These are phyloP conservation scores for Diaporthe ampelina DNA, from an alignment of 2,329 filamentous ascomycete genomes.

Conservation along the genomic window DNA sequence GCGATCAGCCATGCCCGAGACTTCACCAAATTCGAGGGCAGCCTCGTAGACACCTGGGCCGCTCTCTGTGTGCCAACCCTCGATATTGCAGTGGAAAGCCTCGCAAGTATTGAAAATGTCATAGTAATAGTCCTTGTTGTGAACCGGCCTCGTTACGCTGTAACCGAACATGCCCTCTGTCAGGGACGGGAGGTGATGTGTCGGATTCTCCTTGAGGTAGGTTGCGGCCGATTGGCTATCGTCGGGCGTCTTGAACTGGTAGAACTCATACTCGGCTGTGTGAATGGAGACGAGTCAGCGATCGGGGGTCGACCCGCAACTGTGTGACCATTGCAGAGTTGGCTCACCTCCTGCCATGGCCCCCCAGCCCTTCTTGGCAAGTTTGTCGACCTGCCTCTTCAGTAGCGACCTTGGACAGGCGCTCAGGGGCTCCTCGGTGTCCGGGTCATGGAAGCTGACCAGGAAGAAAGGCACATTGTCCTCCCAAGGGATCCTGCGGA, in stretches of 20 bases:
- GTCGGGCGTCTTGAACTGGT: conserved; percentile 82
- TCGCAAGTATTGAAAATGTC: conserved; percentile 85
- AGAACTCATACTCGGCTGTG: conserved; percentile 94
- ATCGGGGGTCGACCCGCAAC: too few species aligned
- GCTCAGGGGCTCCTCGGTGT: conserved; percentile 78
- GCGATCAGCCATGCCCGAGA: conserved; percentile 90
- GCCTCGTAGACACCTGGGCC: conserved; percentile 97
- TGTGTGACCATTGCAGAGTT: background rate
- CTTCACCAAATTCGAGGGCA: conserved; percentile 90
- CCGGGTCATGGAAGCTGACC: conserved; percentile 86
- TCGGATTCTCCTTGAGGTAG: conserved; percentile 81
- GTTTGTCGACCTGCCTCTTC: conserved; percentile 75
- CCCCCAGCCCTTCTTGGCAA: conserved; percentile 77
- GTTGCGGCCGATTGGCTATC: conserved; percentile 78
- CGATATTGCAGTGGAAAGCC: conserved; percentile 84
- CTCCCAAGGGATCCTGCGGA: conserved; percentile 92
- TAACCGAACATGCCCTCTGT: conserved; percentile 98
- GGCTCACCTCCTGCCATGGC: conserved; percentile 90
- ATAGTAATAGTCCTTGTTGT: conserved; percentile 95
- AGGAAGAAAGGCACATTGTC: conserved; percentile 88
- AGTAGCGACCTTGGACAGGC: conserved; percentile 86
- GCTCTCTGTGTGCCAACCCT: conserved; percentile 96
- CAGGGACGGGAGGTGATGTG: conserved; percentile 79
- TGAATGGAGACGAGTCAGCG: conserved; percentile 5
- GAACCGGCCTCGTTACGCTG: conserved; percentile 86